Percentiles rank a stretch among this genome's conserved stretches.
Conservation (phyloP, 257 asterid genomes). For the Solanum acaule region DNA sequence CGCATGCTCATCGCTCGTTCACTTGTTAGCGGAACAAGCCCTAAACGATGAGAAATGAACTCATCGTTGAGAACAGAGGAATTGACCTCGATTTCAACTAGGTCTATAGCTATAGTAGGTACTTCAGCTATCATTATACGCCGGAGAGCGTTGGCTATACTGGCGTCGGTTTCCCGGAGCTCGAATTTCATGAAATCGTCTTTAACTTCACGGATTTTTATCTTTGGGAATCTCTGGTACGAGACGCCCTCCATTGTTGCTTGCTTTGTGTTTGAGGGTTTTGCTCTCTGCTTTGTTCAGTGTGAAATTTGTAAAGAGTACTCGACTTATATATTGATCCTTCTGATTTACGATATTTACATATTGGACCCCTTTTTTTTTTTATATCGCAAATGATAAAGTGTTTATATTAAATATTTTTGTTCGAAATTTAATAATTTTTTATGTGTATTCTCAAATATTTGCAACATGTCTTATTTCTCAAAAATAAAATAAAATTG, state of each 20-base stretch:
- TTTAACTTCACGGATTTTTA: conserved; percentile 71
- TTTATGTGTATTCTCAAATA: too few species aligned
- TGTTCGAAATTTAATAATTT: too few species aligned
- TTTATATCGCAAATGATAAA: too few species aligned
- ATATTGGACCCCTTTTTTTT: not conserved
- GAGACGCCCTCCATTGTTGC: conserved; percentile 55
- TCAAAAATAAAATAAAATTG: too few species aligned
- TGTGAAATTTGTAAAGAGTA: not conserved
- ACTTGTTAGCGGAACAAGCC: conserved; percentile 76
- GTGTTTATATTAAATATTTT: too few species aligned
- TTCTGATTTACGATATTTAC: not conserved
- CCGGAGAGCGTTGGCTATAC: conserved; percentile 95
- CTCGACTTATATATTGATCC: not conserved
- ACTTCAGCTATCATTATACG: conserved; percentile 97
- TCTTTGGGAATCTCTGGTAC: conserved; percentile 78
- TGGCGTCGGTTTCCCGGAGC: conserved; percentile 86
- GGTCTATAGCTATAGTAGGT: conserved; percentile 88
- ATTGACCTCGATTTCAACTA: conserved; percentile 95
- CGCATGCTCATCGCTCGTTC: conserved; percentile 97
- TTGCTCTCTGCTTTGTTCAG: not conserved
- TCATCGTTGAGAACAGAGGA: conserved; percentile 89
- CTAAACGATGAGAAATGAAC: conserved; percentile 92
- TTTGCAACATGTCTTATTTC: too few species aligned
- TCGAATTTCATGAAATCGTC: conserved; percentile 81
- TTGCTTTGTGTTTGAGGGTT: not conserved